Base-by-base conservation (phyloP, 208 protist genomes). In the Acanthamoeba sp. region DNA sequence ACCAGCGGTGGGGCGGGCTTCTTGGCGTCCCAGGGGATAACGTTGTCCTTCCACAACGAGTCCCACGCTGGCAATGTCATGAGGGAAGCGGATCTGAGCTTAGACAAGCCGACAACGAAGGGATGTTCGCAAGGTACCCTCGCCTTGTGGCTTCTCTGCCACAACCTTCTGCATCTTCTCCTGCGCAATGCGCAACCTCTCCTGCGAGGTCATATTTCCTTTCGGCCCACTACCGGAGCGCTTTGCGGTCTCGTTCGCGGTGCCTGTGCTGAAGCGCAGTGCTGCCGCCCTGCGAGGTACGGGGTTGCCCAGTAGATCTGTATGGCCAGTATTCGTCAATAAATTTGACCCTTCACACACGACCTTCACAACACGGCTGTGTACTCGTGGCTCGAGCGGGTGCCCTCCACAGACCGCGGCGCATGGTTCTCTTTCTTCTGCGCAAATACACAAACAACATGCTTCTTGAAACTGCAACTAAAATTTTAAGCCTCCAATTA, bases 1-100 rank as follows among this genome's bases (percentile, higher is more conserved):
- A 87, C 78, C 45, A 87, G 48, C 5, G 78, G 78, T 27, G 78
- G 78, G 12, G 78, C 78, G 22, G 78, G 29, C 78, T 32, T 50
- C 27, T 24, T 52, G n/a, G 78, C 48, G 7, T 87, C 78, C 78
- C 78, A 87, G 12, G 78, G 78, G 2, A n/a, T 87, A n/a, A 87
- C 45, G 42, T 87, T 87, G 42, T 87, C 78, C 78, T 59, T 59
- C 78, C 78, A 87, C 78, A 87, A 20, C n/a, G 78, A 38, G 78
- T 87, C 78, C 78, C 78, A 87, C 38, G 78, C 78, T 87, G 40
- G 14, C 20, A 69, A 9, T 16, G 48, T 1, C 48, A 14, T 14
- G 48, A 12, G n/a, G 62, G 10, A 71, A 71, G 14, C 9, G 14
- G 18, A 32, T 69, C 1, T 57, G 52, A 57, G 52, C 16, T 57